phyloP scores from a whole-genome alignment of 2,329 filamentous ascomycete genomes.

The Cadophora luteo-olivacea region DNA sequence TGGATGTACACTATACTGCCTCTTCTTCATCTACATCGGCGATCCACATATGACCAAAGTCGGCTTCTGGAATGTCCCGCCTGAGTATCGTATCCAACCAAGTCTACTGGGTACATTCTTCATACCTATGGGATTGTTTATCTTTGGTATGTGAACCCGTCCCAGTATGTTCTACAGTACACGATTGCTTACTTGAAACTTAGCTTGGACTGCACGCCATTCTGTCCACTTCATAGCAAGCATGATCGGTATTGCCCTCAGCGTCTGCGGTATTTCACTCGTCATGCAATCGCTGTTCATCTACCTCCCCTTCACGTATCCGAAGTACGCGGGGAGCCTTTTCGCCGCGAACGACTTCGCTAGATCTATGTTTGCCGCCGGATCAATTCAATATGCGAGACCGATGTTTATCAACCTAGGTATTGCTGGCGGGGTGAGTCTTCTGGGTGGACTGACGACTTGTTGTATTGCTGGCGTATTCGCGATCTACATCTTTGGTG shows the following conservation, averaged over 20 bases:
- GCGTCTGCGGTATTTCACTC: conserved; percentile 54
- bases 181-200: background rate
- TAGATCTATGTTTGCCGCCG: conserved; percentile 52
- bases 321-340: conserved; percentile 61
- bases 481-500: background rate
- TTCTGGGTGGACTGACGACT: background rate
- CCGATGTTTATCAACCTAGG: conserved; percentile 65
- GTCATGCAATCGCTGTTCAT: conserved; percentile 62
- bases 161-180: background rate
- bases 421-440: conserved; percentile 47
- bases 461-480: background rate
- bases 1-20: conserved; percentile 52
- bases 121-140: conserved; percentile 62
- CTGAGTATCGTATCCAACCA: conserved; percentile 43
- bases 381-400: conserved; percentile 61
- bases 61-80: conserved; percentile 47
- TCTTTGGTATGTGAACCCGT: conserved; percentile 49
- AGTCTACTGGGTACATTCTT: conserved; percentile 50
- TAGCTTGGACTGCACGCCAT: conserved; percentile 49
- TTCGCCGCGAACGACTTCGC: conserved; percentile 51
- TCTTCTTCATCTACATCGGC: background rate
- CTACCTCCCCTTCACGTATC: conserved; percentile 60
- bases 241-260: conserved; percentile 59
- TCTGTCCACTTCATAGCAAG: conserved; percentile 61
- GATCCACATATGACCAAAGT: background rate